These are phyloP conservation scores for Lipomyces orientalis DNA, from an alignment of 805 yeast species.

Conservation along the genomic window DNA sequence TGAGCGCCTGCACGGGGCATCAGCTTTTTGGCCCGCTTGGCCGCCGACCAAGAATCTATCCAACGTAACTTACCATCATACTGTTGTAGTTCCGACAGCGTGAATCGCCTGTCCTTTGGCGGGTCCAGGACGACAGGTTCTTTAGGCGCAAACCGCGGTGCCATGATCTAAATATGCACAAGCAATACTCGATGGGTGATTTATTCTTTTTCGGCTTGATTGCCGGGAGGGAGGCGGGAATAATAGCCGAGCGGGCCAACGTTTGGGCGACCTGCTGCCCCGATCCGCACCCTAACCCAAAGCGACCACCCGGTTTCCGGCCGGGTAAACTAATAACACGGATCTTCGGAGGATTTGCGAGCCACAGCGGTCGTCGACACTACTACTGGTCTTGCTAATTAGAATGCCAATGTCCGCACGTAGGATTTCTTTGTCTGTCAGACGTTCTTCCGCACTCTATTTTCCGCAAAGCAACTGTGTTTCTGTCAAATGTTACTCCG, in stretches of 20 bases:
- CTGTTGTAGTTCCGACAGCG: constrained; percentile 51
- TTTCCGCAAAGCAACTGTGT: no score
- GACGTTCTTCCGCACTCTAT: not conserved
- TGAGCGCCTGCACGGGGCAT: constrained; percentile 45
- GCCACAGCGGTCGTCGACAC: no score
- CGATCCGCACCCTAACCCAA: no score
- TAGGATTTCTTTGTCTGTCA: not conserved
- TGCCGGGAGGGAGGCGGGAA: no score
- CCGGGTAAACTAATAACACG: no score
- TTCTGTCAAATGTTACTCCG: not conserved
- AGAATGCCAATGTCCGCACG: no score
- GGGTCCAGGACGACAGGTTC: constrained; percentile 57
- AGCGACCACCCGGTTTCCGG: no score
- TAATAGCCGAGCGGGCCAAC: not conserved
- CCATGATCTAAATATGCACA: constrained; percentile 6
- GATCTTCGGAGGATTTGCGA: no score
- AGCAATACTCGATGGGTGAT: constrained; percentile 30
- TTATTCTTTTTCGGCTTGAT: not conserved
- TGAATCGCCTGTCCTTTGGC: constrained; percentile 55
- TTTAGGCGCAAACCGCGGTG: constrained; percentile 57
- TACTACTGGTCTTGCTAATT: no score
- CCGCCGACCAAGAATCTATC: not conserved
- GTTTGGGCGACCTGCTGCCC: no score
- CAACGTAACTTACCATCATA: constrained; percentile 53
- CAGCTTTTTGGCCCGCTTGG: not conserved